These are phyloP conservation scores for Agaricales sp. DNA, from an alignment of 1,284 basidiomycete species.

Conservation along the genomic window DNA sequence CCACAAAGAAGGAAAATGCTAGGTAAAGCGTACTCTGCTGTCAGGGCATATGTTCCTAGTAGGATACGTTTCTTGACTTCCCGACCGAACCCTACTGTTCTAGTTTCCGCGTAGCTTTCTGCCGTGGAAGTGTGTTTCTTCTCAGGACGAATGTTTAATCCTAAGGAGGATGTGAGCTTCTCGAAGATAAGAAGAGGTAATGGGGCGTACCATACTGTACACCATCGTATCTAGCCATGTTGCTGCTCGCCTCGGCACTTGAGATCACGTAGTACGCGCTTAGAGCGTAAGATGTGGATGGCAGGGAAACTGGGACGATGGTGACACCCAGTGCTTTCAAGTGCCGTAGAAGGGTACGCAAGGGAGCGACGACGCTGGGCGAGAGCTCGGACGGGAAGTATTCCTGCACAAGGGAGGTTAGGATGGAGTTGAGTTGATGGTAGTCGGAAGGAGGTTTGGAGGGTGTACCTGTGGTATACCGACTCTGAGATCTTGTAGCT, in stretches of 20 bases:
- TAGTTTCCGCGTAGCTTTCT: constrained; percentile 47
- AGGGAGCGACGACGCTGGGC: constrained; percentile 30
- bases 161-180: not conserved
- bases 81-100: constrained; percentile 63
- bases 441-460: constrained; percentile 14
- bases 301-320: constrained; percentile 69
- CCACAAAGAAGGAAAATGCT: not conserved
- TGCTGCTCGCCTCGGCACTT: constrained; percentile 90
- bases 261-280: constrained; percentile 95
- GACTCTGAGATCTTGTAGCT: constrained; percentile 29
- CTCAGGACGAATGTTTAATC: not conserved
- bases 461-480: constrained; percentile 35
- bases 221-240: constrained; percentile 32
- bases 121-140: constrained; percentile 9
- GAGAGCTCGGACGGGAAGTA: constrained; percentile 75
- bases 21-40: constrained; percentile 66
- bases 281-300: constrained; percentile 69
- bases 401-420: too few species aligned
- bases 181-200: constrained; percentile 24
- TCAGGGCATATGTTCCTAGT: constrained; percentile 88
- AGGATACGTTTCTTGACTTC: constrained; percentile 87
- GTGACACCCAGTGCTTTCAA: constrained; percentile 58
- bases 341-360: constrained; percentile 36
- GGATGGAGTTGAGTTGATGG: not conserved
- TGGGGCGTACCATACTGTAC: not conserved